Conservation (phyloP, 1,284 basidiomycete genomes). For the Cerrena zonata region DNA sequence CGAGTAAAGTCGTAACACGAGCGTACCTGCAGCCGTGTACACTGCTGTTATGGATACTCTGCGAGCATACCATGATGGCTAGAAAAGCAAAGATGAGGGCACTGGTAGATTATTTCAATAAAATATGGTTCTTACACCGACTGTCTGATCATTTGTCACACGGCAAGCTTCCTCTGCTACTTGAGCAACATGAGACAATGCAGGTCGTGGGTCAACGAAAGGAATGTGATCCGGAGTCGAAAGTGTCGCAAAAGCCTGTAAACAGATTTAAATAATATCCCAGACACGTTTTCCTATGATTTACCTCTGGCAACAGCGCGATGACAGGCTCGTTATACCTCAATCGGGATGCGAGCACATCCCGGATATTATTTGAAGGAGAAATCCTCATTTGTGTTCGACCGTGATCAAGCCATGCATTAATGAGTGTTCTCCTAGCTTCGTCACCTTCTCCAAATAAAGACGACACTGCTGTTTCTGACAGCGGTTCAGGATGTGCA, state of each 20-base stretch:
- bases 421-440: slow-evolving; percentile 57
- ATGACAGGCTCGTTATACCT: slow-evolving; percentile 61
- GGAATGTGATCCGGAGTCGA: slow-evolving; percentile 45
- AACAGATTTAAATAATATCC: not conserved
- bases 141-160: slow-evolving; percentile 42
- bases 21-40: slow-evolving; percentile 59
- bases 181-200: slow-evolving; percentile 48
- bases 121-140: slow-evolving; percentile 48
- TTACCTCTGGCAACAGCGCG: slow-evolving; percentile 57
- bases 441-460: slow-evolving; percentile 68
- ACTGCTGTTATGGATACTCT: slow-evolving; percentile 56
- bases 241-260: slow-evolving; percentile 60
- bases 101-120: not conserved
- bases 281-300: not conserved
- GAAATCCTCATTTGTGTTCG: slow-evolving; percentile 42
- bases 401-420: slow-evolving; percentile 67
- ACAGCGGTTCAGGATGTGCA: slow-evolving; percentile 53
- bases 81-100: slow-evolving; percentile 6
- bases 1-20: not conserved
- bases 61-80: slow-evolving; percentile 66
- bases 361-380: slow-evolving; percentile 32
- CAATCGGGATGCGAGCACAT: slow-evolving; percentile 49
- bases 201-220: slow-evolving; percentile 54
- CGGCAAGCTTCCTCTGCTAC: slow-evolving; percentile 69
- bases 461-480: slow-evolving; percentile 62